Evolutionary conservation across 208 protist species (phyloP).

Genomic region (Trypanosoma cruzi): DNA sequence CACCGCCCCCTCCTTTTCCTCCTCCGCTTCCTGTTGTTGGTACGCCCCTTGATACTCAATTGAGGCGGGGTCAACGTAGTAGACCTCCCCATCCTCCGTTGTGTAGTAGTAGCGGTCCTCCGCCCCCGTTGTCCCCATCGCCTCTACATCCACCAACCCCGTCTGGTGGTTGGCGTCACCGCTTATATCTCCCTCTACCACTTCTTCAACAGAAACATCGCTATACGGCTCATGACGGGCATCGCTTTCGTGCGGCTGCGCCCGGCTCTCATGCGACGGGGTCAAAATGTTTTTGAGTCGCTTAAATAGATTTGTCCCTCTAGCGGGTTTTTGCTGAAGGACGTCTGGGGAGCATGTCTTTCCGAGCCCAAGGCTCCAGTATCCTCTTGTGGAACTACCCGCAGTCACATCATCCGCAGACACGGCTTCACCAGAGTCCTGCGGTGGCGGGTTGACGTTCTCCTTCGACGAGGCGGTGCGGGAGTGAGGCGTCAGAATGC

Average conservation of each 20-base stretch:
- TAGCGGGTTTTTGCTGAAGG: neutral
- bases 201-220: neutral
- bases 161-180: neutral
- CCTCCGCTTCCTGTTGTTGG: slow-evolving; percentile 16
- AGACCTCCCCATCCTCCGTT: slow-evolving; percentile 51
- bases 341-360: neutral
- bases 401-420: neutral
- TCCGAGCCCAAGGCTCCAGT: neutral
- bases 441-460: neutral
- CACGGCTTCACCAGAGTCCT: neutral
- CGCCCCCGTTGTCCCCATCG: too few species aligned
- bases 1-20: slow-evolving; percentile 12
- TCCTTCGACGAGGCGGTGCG: neutral
- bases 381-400: neutral
- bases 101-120: too few species aligned
- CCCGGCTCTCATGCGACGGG: neutral
- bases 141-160: too few species aligned
- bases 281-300: slow-evolving; percentile 1
- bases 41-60: slow-evolving; percentile 8
- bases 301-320: neutral
- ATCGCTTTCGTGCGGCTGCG: neutral
- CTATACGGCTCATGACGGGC: neutral
- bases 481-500: neutral
- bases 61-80: slow-evolving; percentile 38
- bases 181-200: neutral